These are phyloP conservation scores for Emmonsia crescens DNA, from an alignment of 2,329 filamentous ascomycete species.

Conservation along the genomic window DNA sequence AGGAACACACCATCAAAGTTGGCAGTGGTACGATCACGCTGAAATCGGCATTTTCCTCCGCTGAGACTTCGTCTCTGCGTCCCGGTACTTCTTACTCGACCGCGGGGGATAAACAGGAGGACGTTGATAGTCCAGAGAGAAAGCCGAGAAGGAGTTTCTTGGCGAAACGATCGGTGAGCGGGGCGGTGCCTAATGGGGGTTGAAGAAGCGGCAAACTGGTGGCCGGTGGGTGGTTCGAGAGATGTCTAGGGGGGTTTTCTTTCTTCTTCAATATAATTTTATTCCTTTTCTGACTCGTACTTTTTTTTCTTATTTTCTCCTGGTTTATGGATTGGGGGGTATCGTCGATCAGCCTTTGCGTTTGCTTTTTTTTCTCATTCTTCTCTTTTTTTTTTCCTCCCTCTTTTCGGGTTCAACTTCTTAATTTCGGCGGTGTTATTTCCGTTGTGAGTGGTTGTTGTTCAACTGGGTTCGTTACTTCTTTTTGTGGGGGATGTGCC, in stretches of 20 bases:
- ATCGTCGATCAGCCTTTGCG: neutral
- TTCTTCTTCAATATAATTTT: neutral
- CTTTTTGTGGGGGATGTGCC: neutral
- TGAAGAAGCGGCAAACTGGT: constrained; percentile 8
- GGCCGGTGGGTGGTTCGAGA: neutral
- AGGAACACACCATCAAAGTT: constrained; percentile 63
- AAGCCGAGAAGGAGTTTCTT: constrained; percentile 38
- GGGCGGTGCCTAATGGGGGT: constrained; percentile 18
- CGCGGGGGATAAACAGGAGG: constrained; percentile 17
- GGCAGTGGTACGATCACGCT: constrained; percentile 63
- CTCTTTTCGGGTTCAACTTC: neutral
- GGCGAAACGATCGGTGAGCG: constrained; percentile 30
- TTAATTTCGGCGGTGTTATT: neutral
- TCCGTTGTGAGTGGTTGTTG: constrained; percentile 3
- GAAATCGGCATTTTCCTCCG: constrained; percentile 57
- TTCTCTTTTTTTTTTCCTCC: neutral
- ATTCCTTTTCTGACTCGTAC: constrained; percentile 2
- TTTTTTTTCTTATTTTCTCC: constrained; percentile 8
- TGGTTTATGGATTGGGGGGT: neutral
- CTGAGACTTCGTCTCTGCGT: constrained; percentile 32
- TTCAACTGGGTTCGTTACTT: neutral
- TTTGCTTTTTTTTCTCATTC: neutral
- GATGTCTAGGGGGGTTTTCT: neutral
- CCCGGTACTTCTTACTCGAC: constrained; percentile 28
- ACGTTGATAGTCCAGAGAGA: constrained; percentile 30